phyloP scores from a whole-genome alignment of 1,139 yeast genomes.

The Pichia sp. region DNA sequence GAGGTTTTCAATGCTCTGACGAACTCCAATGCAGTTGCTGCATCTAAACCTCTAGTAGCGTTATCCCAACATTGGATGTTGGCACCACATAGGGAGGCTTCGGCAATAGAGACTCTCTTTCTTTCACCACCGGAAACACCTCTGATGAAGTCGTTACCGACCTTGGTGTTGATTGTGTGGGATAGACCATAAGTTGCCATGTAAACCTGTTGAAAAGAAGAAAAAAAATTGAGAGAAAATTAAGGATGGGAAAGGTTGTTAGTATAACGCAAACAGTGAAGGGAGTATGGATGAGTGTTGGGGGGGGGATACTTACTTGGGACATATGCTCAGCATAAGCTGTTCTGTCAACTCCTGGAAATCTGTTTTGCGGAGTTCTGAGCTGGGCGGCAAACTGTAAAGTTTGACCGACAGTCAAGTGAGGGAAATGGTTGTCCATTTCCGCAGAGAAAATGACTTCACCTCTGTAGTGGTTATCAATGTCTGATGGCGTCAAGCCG shows the following conservation, averaged over 20 bases:
- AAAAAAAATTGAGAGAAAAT: background rate
- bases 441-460: slow-evolving; percentile 74
- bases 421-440: slow-evolving; percentile 68
- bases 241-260: background rate
- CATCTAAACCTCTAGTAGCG: slow-evolving; percentile 73
- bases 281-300: background rate
- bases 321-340: slow-evolving; percentile 59
- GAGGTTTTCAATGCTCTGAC: slow-evolving; percentile 64
- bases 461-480: slow-evolving; percentile 53
- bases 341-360: slow-evolving; percentile 54
- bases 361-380: slow-evolving; percentile 63
- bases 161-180: slow-evolving; percentile 45
- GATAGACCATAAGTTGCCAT: slow-evolving; percentile 72
- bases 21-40: slow-evolving; percentile 77
- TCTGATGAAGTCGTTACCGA: slow-evolving; percentile 43
- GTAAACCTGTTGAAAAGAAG: slow-evolving; percentile 36
- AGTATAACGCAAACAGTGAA: slow-evolving; percentile 1
- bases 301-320: slow-evolving; percentile 30
- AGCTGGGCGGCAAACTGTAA: slow-evolving; percentile 58
- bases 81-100: slow-evolving; percentile 53
- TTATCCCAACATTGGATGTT: slow-evolving; percentile 72
- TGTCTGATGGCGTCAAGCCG: slow-evolving; percentile 47
- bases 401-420: slow-evolving; percentile 68
- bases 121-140: slow-evolving; percentile 49
- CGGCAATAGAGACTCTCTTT: slow-evolving; percentile 49